Percentiles rank a stretch among this genome's conserved stretches.
Conservation (phyloP, 164 flowering plant species). For the Tetrastigma voinierianum region DNA sequence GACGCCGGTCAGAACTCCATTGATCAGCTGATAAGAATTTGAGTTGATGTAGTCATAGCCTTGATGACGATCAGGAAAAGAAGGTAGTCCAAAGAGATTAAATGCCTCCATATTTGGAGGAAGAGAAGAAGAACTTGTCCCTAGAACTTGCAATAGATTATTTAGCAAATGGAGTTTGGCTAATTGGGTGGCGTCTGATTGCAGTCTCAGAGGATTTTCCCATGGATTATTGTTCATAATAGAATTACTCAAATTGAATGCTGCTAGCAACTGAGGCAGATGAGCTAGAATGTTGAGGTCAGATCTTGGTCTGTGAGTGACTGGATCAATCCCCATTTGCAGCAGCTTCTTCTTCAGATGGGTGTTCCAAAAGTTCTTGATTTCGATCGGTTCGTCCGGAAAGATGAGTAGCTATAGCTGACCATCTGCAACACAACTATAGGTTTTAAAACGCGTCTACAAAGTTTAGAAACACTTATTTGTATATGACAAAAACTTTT, state of each 20-base stretch:
- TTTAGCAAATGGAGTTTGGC: slow-evolving; percentile 29
- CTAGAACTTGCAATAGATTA: slow-evolving; percentile 19
- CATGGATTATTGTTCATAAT: slow-evolving; percentile 7
- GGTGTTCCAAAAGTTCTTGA: slow-evolving; percentile 39
- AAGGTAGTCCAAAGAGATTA: slow-evolving; percentile 3
- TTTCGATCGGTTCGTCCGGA: slow-evolving; percentile 34
- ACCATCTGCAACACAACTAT: slow-evolving; percentile 27
- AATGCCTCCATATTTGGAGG: slow-evolving; percentile 5
- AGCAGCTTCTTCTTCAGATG: slow-evolving; percentile 36
- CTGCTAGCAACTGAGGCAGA: slow-evolving; percentile 28
- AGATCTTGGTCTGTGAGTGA: slow-evolving; percentile 34
- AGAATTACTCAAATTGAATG: slow-evolving; percentile 7
- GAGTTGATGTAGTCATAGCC: neutral
- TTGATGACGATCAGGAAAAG: neutral
- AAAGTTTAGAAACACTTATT: no score
- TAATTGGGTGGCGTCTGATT: slow-evolving; percentile 21
- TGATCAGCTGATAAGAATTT: slow-evolving; percentile 9
- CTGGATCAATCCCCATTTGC: slow-evolving; percentile 40
- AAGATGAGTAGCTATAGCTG: slow-evolving; percentile 30
- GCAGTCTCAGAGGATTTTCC: slow-evolving; percentile 13
- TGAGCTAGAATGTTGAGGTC: slow-evolving; percentile 23
- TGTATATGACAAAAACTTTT: neutral
- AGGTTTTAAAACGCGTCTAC: no score
- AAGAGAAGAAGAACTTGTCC: neutral
- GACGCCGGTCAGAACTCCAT: neutral